Conservation (phyloP, 2,329 filamentous ascomycete species). For the Colletotrichum viniferum region DNA sequence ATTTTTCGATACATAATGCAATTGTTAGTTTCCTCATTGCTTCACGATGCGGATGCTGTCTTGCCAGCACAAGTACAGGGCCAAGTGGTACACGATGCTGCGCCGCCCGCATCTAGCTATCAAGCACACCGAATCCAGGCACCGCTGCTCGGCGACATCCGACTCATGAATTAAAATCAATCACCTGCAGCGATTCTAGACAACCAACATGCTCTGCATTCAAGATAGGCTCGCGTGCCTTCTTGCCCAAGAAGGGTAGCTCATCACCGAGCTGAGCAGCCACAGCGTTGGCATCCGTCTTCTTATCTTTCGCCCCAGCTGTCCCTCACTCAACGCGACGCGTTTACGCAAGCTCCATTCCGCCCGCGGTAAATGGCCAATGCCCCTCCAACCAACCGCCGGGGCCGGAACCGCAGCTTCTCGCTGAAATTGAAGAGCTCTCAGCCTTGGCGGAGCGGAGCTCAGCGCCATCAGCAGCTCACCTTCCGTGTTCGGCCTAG, state of each 20-base stretch:
- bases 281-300: not conserved
- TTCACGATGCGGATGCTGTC: not conserved
- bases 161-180: not conserved
- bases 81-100: not conserved
- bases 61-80: not conserved
- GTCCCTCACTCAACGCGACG: not conserved
- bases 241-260: conserved; percentile 8
- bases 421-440: not conserved
- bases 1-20: not conserved
- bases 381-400: not conserved
- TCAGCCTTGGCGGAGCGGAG: not conserved
- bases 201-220: not conserved
- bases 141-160: conserved; percentile 4
- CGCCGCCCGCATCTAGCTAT: not conserved
- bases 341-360: not conserved
- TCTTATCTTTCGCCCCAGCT: not conserved
- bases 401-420: not conserved
- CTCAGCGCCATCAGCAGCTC: not conserved
- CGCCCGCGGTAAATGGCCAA: not conserved
- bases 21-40: not conserved
- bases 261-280: not conserved
- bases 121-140: not conserved
- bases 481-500: conserved; percentile 16
- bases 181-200: not conserved
- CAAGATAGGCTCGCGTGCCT: conserved; percentile 1